Evolutionary conservation across 148 eudicot species (phyloP).

Genomic region (Tetragonia tetragonoides): DNA sequence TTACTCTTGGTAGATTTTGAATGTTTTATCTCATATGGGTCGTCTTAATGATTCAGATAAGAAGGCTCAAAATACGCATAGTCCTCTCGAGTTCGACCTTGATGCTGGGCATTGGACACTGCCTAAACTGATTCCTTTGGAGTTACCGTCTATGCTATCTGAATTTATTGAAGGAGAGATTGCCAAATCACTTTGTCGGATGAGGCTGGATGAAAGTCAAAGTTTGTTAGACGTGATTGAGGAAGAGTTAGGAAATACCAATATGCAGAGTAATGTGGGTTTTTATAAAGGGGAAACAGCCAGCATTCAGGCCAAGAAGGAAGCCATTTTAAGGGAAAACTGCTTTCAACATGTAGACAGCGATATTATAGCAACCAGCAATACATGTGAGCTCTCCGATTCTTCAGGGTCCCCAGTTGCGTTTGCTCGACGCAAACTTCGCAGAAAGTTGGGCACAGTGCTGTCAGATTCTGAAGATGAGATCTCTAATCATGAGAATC

Average conservation of each 20-base stretch:
- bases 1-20: neutral
- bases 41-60: slow-evolving; percentile 40
- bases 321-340: slow-evolving; percentile 60
- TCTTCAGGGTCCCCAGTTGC: slow-evolving; percentile 66
- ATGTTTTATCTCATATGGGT: slow-evolving; percentile 6
- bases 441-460: slow-evolving; percentile 53
- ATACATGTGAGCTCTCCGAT: slow-evolving; percentile 42
- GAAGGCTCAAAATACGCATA: slow-evolving; percentile 26
- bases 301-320: slow-evolving; percentile 63
- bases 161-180: slow-evolving; percentile 74
- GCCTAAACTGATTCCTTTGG: slow-evolving; percentile 67
- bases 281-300: slow-evolving; percentile 30
- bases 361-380: slow-evolving; percentile 34
- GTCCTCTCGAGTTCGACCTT: slow-evolving; percentile 60
- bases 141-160: slow-evolving; percentile 63
- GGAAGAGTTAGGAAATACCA: slow-evolving; percentile 34
- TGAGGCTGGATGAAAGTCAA: slow-evolving; percentile 41
- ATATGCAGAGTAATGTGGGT: slow-evolving; percentile 19
- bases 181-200: slow-evolving; percentile 38
- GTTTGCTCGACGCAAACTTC: slow-evolving; percentile 42
- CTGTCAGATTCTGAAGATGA: slow-evolving; percentile 77
- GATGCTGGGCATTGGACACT: slow-evolving; percentile 62
- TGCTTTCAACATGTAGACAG: slow-evolving; percentile 37
- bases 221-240: slow-evolving; percentile 33
- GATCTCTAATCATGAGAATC: slow-evolving; percentile 27